phyloP scores from a whole-genome alignment of 2,329 filamentous ascomycete genomes.

The Juglanconis sp. region DNA sequence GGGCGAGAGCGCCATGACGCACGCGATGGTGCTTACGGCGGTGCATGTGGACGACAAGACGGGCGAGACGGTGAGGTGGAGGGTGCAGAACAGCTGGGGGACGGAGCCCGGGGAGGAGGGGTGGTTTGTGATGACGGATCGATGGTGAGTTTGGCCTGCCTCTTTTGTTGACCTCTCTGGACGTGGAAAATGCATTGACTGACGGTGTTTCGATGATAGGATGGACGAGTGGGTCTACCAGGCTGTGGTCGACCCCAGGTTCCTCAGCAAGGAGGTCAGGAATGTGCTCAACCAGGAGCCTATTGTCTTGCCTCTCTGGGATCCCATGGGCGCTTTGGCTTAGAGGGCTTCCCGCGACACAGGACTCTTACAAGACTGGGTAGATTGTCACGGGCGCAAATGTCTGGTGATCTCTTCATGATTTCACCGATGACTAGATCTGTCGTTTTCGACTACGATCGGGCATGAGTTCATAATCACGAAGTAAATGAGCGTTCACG shows the following conservation, averaged over 20 bases:
- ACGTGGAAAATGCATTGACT: too few species aligned
- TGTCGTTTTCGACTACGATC: not conserved
- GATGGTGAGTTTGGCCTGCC: slow-evolving; percentile 41
- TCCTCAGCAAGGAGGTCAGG: slow-evolving; percentile 61
- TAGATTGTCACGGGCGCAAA: too few species aligned
- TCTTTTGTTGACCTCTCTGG: not conserved
- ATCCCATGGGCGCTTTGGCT: slow-evolving; percentile 74
- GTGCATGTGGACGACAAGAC: slow-evolving; percentile 69
- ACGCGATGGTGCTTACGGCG: slow-evolving; percentile 87
- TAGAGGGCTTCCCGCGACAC: slow-evolving; percentile 29
- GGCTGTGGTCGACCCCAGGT: slow-evolving; percentile 74
- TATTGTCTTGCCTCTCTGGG: slow-evolving; percentile 71
- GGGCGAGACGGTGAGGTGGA: slow-evolving; percentile 70
- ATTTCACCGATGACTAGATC: not conserved
- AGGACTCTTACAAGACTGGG: not conserved
- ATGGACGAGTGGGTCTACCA: slow-evolving; percentile 83
- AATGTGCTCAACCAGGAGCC: slow-evolving; percentile 70
- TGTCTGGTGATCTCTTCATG: not conserved
- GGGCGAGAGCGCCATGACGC: slow-evolving; percentile 81
- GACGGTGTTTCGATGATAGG: not conserved
- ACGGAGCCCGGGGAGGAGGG: slow-evolving; percentile 67
- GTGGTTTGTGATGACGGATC: slow-evolving; percentile 87
- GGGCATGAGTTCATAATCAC: not conserved
- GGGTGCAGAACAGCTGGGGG: slow-evolving; percentile 87
- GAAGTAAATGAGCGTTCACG: not conserved